Evolutionary conservation across 495 filamentous ascomycete genomes (phyloP).

Genomic region (Trichoderma erinaceum): DNA sequence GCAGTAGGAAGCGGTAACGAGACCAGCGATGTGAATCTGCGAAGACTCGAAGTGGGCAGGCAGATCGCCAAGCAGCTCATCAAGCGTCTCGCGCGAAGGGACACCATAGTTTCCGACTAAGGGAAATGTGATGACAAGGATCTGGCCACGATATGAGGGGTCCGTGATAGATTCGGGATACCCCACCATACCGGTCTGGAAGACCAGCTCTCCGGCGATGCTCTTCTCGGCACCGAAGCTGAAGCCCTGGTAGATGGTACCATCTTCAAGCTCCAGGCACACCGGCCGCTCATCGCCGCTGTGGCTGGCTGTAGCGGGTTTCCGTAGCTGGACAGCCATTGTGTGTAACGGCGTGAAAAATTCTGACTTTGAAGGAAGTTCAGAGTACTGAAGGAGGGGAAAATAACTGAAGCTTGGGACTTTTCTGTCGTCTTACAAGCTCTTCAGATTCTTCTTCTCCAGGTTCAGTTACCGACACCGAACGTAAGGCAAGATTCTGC

Average conservation of each 20-base stretch:
- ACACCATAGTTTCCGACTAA: constrained; percentile 94
- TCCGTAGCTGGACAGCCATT: constrained; percentile 41
- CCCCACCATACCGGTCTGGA: constrained; percentile 99
- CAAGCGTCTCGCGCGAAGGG: constrained; percentile 72
- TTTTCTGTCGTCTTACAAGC: background rate
- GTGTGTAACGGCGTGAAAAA: constrained; percentile 18
- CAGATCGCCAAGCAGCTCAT: constrained; percentile 73
- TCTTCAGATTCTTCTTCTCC: background rate
- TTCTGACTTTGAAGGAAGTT: constrained; percentile 3
- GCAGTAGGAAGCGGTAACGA: constrained; percentile 83
- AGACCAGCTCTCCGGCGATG: constrained; percentile 92
- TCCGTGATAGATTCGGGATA: constrained; percentile 95
- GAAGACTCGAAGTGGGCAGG: constrained; percentile 87
- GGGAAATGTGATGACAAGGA: constrained; percentile 86
- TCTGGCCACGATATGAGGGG: constrained; percentile 87
- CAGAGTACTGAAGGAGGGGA: background rate
- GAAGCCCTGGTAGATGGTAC: constrained; percentile 79
- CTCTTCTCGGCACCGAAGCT: constrained; percentile 93
- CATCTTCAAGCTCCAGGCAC: constrained; percentile 86
- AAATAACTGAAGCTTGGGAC: background rate
- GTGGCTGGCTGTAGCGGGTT: constrained; percentile 51
- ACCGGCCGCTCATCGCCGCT: constrained; percentile 52
- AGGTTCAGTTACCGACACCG: background rate
- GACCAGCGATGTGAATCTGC: constrained; percentile 85
- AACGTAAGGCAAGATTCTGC: background rate